phyloP scores from a whole-genome alignment of 2,329 filamentous ascomycete species.

The Botrytis fabae region DNA sequence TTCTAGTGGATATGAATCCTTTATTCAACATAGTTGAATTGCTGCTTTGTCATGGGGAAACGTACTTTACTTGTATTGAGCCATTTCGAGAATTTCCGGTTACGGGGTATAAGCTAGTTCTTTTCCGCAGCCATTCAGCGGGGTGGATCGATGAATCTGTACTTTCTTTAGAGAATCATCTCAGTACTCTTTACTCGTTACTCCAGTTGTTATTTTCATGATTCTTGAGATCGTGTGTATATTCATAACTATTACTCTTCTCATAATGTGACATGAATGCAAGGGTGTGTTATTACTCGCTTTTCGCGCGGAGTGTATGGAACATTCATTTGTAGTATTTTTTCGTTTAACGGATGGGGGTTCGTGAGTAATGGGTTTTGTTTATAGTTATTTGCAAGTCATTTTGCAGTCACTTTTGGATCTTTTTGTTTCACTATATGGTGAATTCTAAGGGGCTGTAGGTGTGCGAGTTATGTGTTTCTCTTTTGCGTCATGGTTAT shows the following conservation, averaged over 20 bases:
- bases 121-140: neutral
- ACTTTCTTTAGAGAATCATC: neutral
- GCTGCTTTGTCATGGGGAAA: neutral
- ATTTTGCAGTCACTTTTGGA: neutral
- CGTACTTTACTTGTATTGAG: neutral
- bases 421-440: neutral
- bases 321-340: neutral
- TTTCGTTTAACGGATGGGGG: neutral
- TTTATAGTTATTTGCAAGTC: neutral
- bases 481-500: neutral
- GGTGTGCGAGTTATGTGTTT: neutral
- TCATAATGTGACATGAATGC: neutral
- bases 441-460: neutral
- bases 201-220: neutral
- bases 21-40: neutral
- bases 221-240: neutral
- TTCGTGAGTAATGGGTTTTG: neutral
- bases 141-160: neutral
- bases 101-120: neutral
- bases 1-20: neutral
- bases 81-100: neutral
- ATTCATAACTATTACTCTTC: neutral
- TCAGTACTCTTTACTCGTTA: neutral
- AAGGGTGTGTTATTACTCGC: neutral
- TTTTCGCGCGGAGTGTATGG: neutral